Evolutionary conservation across 345 rosid species (phyloP).

Genomic region (Syzygium aromaticum): DNA sequence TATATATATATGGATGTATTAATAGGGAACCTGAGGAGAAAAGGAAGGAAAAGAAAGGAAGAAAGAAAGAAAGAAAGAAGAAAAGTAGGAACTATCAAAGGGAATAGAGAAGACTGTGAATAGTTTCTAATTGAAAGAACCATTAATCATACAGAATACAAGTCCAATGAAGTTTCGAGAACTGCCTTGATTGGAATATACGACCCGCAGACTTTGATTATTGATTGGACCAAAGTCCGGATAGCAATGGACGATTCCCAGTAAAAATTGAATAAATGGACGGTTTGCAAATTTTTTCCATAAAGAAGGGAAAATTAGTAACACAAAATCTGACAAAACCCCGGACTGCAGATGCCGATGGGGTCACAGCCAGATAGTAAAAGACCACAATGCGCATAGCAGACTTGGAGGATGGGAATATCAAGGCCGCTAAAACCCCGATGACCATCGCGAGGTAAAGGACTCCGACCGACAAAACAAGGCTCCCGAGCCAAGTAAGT

Average conservation of each 20-base stretch:
- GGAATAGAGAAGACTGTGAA: not conserved
- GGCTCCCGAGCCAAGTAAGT: not conserved
- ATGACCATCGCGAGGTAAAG: accelerated
- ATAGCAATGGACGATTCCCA: too few species aligned
- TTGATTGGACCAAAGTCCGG: too few species aligned
- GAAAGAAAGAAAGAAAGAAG: too few species aligned
- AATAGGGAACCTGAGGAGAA: too few species aligned
- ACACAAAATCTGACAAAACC: too few species aligned
- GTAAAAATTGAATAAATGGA: too few species aligned
- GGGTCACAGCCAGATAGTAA: not conserved
- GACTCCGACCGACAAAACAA: accelerated
- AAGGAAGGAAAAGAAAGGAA: too few species aligned
- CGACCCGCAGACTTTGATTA: too few species aligned
- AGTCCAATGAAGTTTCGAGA: not conserved
- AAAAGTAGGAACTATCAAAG: not conserved
- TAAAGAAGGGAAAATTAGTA: too few species aligned
- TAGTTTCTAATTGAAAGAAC: not conserved
- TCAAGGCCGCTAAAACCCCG: not conserved
- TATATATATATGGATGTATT: too few species aligned
- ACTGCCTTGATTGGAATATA: too few species aligned
- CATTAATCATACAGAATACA: not conserved
- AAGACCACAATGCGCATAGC: not conserved
- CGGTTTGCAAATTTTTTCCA: too few species aligned
- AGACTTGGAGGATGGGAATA: not conserved
- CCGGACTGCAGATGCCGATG: accelerated